These are phyloP conservation scores for Gossypium aridum DNA, from an alignment of 441 rosid species.

Conservation along the genomic window DNA sequence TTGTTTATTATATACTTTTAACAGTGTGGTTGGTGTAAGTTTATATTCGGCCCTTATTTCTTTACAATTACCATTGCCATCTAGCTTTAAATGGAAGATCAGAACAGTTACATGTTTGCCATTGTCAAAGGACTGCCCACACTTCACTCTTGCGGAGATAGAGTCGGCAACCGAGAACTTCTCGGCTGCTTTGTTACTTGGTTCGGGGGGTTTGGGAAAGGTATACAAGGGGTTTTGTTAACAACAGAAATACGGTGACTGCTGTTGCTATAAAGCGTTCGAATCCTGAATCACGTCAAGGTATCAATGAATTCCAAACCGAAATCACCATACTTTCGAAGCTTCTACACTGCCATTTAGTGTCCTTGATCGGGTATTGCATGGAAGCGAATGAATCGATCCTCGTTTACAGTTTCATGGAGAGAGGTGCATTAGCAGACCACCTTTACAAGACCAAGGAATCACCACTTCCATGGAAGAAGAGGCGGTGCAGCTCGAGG, in stretches of 20 bases:
- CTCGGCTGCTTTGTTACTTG: not conserved
- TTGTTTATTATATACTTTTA: not conserved
- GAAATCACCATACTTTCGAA: not conserved
- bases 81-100: not conserved
- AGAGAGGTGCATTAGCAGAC: conserved; percentile 56
- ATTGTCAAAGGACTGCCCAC: not conserved
- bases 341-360: conserved; percentile 9
- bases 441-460: conserved; percentile 35
- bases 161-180: not conserved
- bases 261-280: not conserved
- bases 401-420: conserved; percentile 76
- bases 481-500: conserved; percentile 75
- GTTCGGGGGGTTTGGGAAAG: not conserved
- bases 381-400: conserved; percentile 63
- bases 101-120: not conserved
- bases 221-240: not conserved
- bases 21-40: not conserved
- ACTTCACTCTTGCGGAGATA: not conserved
- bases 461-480: conserved; percentile 46
- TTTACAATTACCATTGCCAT: not conserved
- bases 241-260: not conserved
- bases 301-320: not conserved
- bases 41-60: not conserved
- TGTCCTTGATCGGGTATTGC: conserved; percentile 70
- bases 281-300: not conserved